Evolutionary conservation across 2,329 filamentous ascomycete species (phyloP).

Genomic region (Botrytis squamosa): DNA sequence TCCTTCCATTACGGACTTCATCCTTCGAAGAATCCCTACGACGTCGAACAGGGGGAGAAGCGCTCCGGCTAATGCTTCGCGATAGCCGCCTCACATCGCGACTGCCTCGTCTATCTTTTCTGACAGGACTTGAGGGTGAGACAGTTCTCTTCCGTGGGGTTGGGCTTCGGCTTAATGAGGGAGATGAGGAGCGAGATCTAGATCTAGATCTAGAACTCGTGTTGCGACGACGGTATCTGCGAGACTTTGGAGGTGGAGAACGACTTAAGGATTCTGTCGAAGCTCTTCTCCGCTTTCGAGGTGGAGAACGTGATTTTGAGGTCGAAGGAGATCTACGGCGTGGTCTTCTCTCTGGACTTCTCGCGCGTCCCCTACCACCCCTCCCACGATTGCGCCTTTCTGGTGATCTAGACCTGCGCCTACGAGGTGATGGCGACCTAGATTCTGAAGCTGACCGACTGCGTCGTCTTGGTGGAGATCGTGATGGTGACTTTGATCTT

Average conservation of each 20-base stretch:
- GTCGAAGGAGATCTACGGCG: constrained; percentile 35
- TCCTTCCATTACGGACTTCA: constrained; percentile 33
- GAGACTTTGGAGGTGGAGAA: constrained; percentile 36
- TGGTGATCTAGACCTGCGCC: constrained; percentile 37
- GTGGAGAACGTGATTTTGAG: constrained; percentile 34
- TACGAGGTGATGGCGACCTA: constrained; percentile 36
- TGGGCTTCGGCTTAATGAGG: constrained; percentile 33
- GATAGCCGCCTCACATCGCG: constrained; percentile 39
- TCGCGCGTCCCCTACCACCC: constrained; percentile 34
- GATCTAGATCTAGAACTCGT: constrained; percentile 38
- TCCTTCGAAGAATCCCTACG: constrained; percentile 30
- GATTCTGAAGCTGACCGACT: constrained; percentile 37
- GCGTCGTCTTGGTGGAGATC: constrained; percentile 34
- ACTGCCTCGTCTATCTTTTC: constrained; percentile 28
- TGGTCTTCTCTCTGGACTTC: constrained; percentile 37
- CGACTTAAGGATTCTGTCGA: constrained; percentile 34
- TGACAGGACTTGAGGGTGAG: constrained; percentile 31
- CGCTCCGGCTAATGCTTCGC: constrained; percentile 39
- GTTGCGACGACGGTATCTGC: constrained; percentile 31
- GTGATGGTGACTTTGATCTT: constrained; percentile 35
- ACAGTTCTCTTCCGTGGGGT: constrained; percentile 25
- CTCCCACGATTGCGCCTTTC: constrained; percentile 35
- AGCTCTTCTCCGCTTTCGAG: constrained; percentile 37
- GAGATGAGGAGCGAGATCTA: constrained; percentile 37
- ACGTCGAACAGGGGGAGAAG: constrained; percentile 36